Evolutionary conservation across 169 alveolate species (phyloP).

Genomic region (Perkinsus marinus): DNA sequence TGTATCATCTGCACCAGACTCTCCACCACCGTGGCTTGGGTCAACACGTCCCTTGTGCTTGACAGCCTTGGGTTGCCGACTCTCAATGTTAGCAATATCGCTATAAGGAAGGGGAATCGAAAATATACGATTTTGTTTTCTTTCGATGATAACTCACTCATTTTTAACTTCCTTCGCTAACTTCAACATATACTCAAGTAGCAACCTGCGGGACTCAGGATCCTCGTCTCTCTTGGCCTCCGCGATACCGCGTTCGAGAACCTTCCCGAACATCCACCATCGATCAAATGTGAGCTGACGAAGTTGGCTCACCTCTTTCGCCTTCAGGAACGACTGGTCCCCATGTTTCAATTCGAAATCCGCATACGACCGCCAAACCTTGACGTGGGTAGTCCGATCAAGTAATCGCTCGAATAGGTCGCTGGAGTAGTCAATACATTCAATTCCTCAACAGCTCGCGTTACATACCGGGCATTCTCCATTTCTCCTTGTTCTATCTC

Average conservation of each 20-base stretch:
- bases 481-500: slow-evolving; percentile 38
- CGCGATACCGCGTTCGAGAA: not conserved
- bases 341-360: slow-evolving; percentile 25
- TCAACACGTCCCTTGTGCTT: not conserved
- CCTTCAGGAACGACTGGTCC: not conserved
- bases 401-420: slow-evolving; percentile 40
- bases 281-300: too few species aligned
- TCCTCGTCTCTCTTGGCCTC: not conserved
- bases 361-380: slow-evolving; percentile 52
- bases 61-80: not conserved
- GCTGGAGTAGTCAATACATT: not conserved
- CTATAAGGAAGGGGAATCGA: too few species aligned
- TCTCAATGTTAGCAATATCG: not conserved
- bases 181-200: not conserved
- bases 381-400: slow-evolving; percentile 50
- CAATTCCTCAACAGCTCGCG: not conserved
- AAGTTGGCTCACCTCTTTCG: not conserved
- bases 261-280: too few species aligned
- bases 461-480: slow-evolving; percentile 23
- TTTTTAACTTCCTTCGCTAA: not conserved
- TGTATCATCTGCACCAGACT: not conserved
- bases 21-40: not conserved
- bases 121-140: not conserved
- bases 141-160: not conserved
- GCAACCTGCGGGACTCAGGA: not conserved